Evolutionary conservation across 805 yeast genomes (phyloP).

Genomic region (Grigorovia humatica): DNA sequence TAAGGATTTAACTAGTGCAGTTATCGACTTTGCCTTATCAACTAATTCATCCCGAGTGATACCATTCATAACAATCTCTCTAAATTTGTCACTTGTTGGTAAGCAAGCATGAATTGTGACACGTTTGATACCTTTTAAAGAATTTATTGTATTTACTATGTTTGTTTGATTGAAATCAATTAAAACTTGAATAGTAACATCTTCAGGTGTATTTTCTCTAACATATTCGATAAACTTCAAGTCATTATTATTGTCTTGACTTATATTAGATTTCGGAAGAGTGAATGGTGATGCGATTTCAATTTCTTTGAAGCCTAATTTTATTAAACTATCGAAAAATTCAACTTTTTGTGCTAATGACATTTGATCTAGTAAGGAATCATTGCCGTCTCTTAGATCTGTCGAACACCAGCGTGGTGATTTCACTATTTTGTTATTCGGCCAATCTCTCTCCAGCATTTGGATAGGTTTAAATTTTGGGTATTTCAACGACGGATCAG

Average conservation of each 20-base stretch:
- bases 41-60: conserved; percentile 46
- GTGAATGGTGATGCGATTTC: conserved; percentile 81
- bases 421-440: conserved; percentile 42
- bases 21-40: conserved; percentile 49
- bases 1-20: conserved; percentile 51
- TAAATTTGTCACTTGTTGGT: conserved; percentile 66
- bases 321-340: conserved; percentile 57
- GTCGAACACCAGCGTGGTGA: conserved; percentile 81
- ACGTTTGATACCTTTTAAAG: conserved; percentile 60
- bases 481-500: conserved; percentile 57
- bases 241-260: conserved; percentile 28
- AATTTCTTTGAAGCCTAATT: conserved; percentile 71
- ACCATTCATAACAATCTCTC: conserved; percentile 55
- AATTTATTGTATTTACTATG: conserved; percentile 60
- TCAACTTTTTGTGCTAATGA: conserved; percentile 64
- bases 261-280: conserved; percentile 37
- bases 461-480: conserved; percentile 42
- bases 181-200: conserved; percentile 67
- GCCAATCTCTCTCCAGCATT: conserved; percentile 64
- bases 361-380: conserved; percentile 81
- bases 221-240: conserved; percentile 73
- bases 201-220: conserved; percentile 62
- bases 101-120: conserved; percentile 71
- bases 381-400: conserved; percentile 77
- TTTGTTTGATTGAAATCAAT: conserved; percentile 69